A percentile compares a stretch with the other conserved stretches of the same genome.
These are phyloP conservation scores for Apiospora rasikravindrae DNA, from an alignment of 2,329 filamentous ascomycete genomes.

Conservation along the genomic window DNA sequence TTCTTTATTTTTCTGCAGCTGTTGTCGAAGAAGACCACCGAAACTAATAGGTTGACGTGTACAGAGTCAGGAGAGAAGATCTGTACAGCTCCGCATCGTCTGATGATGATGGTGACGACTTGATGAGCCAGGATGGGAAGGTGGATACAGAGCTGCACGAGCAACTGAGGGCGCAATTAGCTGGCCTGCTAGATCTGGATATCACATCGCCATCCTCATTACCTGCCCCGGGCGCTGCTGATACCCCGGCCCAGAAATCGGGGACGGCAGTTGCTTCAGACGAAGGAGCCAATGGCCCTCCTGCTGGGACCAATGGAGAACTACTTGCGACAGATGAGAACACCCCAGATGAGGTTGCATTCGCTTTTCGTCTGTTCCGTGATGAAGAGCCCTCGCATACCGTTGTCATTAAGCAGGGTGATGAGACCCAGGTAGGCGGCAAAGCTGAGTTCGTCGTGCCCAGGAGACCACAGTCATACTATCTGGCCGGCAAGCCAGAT, in stretches of 20 bases:
- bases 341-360: conserved; percentile 46
- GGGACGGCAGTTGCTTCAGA: conserved; percentile 18
- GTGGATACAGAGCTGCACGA: conserved; percentile 47
- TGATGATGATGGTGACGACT: conserved; percentile 30
- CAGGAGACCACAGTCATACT: conserved; percentile 53
- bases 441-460: conserved; percentile 46
- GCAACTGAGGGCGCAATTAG: conserved; percentile 54
- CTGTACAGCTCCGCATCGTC: conserved; percentile 43
- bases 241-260: not conserved
- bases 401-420: conserved; percentile 54
- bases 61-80: conserved; percentile 61
- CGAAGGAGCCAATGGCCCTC: not conserved
- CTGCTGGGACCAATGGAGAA: conserved; percentile 21
- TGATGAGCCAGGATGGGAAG: conserved; percentile 37
- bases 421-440: conserved; percentile 42
- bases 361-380: conserved; percentile 64
- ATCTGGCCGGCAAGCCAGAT: conserved; percentile 49
- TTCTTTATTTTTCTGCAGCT: not conserved
- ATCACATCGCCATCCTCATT: conserved; percentile 24
- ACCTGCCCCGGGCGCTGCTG: not conserved
- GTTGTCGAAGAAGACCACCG: not conserved
- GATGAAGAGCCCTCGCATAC: conserved; percentile 51
- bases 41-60: conserved; percentile 23
- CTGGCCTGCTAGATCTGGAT: conserved; percentile 50
- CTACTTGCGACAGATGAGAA: conserved; percentile 27